Conservation (phyloP, 257 asterid species). For the Gardenia jasminoides region DNA sequence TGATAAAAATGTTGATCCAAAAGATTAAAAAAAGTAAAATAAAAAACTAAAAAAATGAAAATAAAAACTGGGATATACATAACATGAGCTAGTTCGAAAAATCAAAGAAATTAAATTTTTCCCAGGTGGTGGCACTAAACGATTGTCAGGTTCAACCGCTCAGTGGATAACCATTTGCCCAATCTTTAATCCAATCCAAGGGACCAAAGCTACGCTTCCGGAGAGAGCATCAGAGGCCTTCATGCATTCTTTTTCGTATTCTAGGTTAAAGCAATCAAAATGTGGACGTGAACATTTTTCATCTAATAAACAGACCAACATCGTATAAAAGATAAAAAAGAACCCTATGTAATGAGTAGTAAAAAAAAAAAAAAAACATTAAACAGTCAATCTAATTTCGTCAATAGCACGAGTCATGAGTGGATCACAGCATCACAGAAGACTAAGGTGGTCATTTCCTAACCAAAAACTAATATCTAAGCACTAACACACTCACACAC, state of each 20-base stretch:
- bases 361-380: background rate
- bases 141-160: too few relatives aligned
- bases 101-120: too few relatives aligned
- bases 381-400: constrained; percentile 1
- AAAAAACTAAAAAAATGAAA: too few relatives aligned
- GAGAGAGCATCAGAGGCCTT: background rate
- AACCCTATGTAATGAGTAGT: background rate
- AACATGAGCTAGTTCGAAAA: too few relatives aligned
- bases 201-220: too few relatives aligned
- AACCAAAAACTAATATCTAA: constrained; percentile 21
- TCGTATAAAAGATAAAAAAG: background rate
- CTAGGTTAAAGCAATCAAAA: background rate
- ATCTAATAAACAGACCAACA: background rate
- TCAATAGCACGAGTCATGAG: background rate
- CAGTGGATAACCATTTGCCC: too few relatives aligned
- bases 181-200: too few relatives aligned
- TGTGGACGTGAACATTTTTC: background rate
- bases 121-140: too few relatives aligned
- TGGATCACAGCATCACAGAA: constrained; percentile 8
- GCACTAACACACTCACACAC: constrained; percentile 22
- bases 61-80: too few relatives aligned
- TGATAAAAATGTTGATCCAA: too few relatives aligned
- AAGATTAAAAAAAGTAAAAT: too few relatives aligned
- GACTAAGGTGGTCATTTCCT: constrained; percentile 15
- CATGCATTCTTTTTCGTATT: background rate